Evolutionary conservation across 1,284 basidiomycete genomes (phyloP), one percentile per base, ranked within the genome.

Genomic region (Vanrija sp.): DNA sequence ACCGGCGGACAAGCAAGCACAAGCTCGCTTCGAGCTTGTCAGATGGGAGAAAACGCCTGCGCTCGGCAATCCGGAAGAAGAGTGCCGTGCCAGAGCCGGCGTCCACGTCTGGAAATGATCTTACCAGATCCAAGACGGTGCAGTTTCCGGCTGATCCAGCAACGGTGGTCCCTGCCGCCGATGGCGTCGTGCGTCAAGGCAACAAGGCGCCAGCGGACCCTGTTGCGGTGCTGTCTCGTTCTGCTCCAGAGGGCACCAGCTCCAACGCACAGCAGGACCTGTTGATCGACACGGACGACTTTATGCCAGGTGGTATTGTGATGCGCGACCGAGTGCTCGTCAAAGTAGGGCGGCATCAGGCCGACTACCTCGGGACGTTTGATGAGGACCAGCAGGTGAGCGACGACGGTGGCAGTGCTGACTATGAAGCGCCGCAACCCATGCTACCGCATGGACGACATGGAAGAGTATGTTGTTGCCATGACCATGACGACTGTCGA

Each of bases 291-390:
- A 25, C 54, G 9, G 60, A 66, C 47, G 56, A 61, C 26, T 50
- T 60, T 23, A 49, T 57, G 26, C 61, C 64, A 5, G 69, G 66
- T 5, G 64, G 68, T 5, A 62, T 74, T 4, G 65, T 74, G 47
- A 62, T 74, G 62, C 64, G 68, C 38, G 75, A 77, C 58, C 70
- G 75, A 0, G 73, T 74, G 64, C 61, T 75, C 4, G 69, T 76
- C 29, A 58, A 66, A 39, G 69, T 77, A 4, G 74, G 68, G 4
- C 67, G 72, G 53, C 74, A 75, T 45, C 51, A 66, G 2, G 65
- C 69, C 26, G 65, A 67, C 7, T 46, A 58, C 28, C 34, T 76
- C 7, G 12, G 44, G 0, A 19, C 15, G 1, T 77, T 70, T 38
- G 68, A 75, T 54, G 74, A 77, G 52, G 52, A 43, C 21, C 49